phyloP scores from a whole-genome alignment of 106 monocot species.

The Alisma plantagoaquatica region DNA sequence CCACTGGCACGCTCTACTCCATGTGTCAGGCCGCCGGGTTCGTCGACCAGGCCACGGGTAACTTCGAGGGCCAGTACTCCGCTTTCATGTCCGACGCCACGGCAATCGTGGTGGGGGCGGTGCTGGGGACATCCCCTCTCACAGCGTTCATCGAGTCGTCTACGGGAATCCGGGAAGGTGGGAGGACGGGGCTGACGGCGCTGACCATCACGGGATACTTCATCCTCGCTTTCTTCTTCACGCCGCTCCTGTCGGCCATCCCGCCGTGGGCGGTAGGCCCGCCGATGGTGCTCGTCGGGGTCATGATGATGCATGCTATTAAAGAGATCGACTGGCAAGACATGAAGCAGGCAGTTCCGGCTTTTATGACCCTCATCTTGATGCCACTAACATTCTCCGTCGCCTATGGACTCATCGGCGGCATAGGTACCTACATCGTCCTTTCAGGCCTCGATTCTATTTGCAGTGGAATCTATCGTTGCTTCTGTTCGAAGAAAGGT shows the following conservation, averaged over 20 bases:
- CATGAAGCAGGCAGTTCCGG: slow-evolving; percentile 49
- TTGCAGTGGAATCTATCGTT: no score
- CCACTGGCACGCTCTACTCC: slow-evolving; percentile 62
- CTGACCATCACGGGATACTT: slow-evolving; percentile 46
- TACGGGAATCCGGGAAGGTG: slow-evolving; percentile 63
- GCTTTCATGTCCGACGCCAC: slow-evolving; percentile 76
- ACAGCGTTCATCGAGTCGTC: slow-evolving; percentile 68
- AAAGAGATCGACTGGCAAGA: slow-evolving; percentile 54
- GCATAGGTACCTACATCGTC: slow-evolving; percentile 42
- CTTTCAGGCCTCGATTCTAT: no score
- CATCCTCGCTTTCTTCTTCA: slow-evolving; percentile 51
- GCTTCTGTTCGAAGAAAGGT: no score
- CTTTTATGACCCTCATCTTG: slow-evolving; percentile 51
- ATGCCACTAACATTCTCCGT: slow-evolving; percentile 70
- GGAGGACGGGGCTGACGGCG: slow-evolving; percentile 57
- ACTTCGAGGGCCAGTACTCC: slow-evolving; percentile 74
- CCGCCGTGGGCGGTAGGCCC: slow-evolving; percentile 68
- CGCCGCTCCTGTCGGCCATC: slow-evolving; percentile 55
- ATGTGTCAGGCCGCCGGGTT: slow-evolving; percentile 61
- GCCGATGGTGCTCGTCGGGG: slow-evolving; percentile 51
- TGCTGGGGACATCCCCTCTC: slow-evolving; percentile 59
- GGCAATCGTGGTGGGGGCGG: slow-evolving; percentile 39
- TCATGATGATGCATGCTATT: slow-evolving; percentile 59
- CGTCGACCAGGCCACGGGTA: slow-evolving; percentile 40
- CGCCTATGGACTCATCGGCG: slow-evolving; percentile 62